These are phyloP conservation scores for Salix caprea DNA, from an alignment of 345 rosid genomes.

Conservation along the genomic window DNA sequence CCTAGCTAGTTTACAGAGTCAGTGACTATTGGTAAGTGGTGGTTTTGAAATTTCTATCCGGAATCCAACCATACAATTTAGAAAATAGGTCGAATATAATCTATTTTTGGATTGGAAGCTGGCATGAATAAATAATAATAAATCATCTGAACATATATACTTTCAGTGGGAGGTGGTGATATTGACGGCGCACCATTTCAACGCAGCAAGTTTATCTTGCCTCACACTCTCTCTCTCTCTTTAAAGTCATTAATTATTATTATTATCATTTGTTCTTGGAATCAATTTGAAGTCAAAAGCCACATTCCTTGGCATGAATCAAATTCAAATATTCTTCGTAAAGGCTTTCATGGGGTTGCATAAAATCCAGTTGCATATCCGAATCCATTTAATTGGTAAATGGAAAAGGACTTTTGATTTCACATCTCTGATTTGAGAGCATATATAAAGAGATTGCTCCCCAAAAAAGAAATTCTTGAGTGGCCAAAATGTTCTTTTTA, in stretches of 20 bases:
- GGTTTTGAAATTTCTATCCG: conserved; percentile 15
- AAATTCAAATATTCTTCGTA: conserved; percentile 17
- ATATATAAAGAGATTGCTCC: neutral
- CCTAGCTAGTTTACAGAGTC: conserved; percentile 14
- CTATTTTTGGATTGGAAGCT: too few species aligned
- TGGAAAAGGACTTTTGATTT: neutral
- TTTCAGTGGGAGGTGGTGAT: neutral
- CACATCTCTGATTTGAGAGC: conserved; percentile 2
- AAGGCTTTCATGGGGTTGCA: neutral
- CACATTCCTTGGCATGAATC: conserved; percentile 14
- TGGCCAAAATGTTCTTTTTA: conserved; percentile 9
- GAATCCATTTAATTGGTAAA: neutral
- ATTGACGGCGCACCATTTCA: conserved; percentile 17
- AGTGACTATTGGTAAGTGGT: neutral
- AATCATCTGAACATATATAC: too few species aligned
- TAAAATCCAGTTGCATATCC: conserved; percentile 3
- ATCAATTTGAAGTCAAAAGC: conserved; percentile 19
- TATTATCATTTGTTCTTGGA: neutral
- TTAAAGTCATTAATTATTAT: neutral
- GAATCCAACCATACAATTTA: conserved; percentile 23
- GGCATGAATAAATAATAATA: too few species aligned
- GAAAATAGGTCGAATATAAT: neutral
- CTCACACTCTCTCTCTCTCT: neutral
- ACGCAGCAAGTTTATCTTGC: conserved; percentile 14
- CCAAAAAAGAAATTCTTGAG: neutral